Base-by-base conservation (phyloP, 2,329 filamentous ascomycete species). In the Erysiphe pulchra region DNA sequence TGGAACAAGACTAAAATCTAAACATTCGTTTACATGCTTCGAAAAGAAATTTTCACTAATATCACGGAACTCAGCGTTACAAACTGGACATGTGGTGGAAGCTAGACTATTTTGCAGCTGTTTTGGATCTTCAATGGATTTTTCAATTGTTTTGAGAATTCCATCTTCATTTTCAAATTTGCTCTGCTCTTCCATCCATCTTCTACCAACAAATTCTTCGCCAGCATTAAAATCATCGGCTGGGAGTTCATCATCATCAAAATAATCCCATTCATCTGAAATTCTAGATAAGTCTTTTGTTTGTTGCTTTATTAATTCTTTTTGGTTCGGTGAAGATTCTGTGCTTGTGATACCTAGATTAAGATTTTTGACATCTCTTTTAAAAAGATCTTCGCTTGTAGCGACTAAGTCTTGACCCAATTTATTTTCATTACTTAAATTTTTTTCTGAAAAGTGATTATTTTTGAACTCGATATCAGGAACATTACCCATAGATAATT, bases 1-100 rank as follows among this genome's bases (percentile, higher is more conserved):
- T 1, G 77, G 70, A 40, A 74, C 69, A 5, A 80, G 71, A 41
- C 79, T 80, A 1, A 84, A 84, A 57, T 98, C 90, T 2, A 98
- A 67, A 60, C 90, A 98, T 10, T 77, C 75, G 58, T 98, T 98
- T 51, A 98, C 90, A 59, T 98, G 90, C 1, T 78, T 63, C 7
- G 79, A 80, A 10, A 77, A 79, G 53, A 87, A 73, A 57, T 85
- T 73, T 48, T 62, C 57, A 46, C 65, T 71, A 12, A 77, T 59
- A 0, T 74, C 76, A 14, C 59, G 62, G 32, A 94, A 64, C 50
- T 62, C 73, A 1, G 66, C 65, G 53, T 70, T 72, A 59, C 90
- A 95, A 28, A 95, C 76, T 1, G 87, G 87, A 58, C 86, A 95
- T 20, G 60, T 56, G 32, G 49, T 49, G 46, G 51, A 47, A 34